Percentiles rank a stretch among this genome's conserved stretches.
phyloP scores from a whole-genome alignment of 2,329 filamentous ascomycete species.

The Myriosclerotinia duriaeana region DNA sequence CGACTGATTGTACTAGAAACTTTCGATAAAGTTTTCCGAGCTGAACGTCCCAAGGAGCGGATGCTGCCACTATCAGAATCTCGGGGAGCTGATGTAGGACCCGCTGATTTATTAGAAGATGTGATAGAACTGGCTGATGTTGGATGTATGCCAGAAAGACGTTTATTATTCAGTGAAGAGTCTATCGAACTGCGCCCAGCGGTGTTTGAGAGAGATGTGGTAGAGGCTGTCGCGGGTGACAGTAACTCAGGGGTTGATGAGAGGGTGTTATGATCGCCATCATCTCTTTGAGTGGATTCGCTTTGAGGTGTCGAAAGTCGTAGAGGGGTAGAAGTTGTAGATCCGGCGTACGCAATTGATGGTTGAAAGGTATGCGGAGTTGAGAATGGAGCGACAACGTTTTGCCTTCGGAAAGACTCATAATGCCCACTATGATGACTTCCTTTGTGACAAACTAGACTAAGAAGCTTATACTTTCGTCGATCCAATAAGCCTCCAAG shows the following conservation, averaged over 20 bases:
- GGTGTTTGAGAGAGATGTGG: slow-evolving; percentile 33
- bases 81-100: slow-evolving; percentile 33
- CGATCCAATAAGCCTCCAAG: slow-evolving; percentile 77
- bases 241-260: slow-evolving; percentile 37
- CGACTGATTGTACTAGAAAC: slow-evolving; percentile 30
- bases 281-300: slow-evolving; percentile 36
- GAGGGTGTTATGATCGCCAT: slow-evolving; percentile 31
- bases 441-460: slow-evolving; percentile 89
- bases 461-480: slow-evolving; percentile 79
- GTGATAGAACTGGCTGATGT: slow-evolving; percentile 27
- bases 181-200: slow-evolving; percentile 28
- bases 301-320: slow-evolving; percentile 40
- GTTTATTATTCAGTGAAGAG: slow-evolving; percentile 22
- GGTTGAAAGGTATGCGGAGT: slow-evolving; percentile 78
- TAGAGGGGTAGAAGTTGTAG: slow-evolving; percentile 34
- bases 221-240: slow-evolving; percentile 36
- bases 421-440: slow-evolving; percentile 97
- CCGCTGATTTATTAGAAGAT: slow-evolving; percentile 26
- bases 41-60: slow-evolving; percentile 57
- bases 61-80: slow-evolving; percentile 54
- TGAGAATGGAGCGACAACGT: slow-evolving; percentile 73
- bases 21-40: slow-evolving; percentile 54
- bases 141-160: slow-evolving; percentile 22
- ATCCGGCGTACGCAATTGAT: slow-evolving; percentile 62
- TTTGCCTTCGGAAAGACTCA: slow-evolving; percentile 89